phyloP scores from a whole-genome alignment of 306 rosid species.

The Boehmeria nivea region DNA sequence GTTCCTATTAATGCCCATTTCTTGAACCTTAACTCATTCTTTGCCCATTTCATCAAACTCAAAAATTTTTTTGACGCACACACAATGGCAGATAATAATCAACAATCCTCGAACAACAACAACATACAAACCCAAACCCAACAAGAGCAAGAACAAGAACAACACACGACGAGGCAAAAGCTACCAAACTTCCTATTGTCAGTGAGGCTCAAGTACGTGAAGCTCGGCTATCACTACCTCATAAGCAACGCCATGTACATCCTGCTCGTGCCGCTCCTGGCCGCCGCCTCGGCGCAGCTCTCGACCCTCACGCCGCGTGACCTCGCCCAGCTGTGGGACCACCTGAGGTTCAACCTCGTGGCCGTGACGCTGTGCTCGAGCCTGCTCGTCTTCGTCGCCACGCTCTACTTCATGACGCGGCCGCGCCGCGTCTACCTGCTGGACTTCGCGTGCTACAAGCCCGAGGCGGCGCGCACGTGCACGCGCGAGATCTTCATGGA shows the following conservation, averaged over 20 bases:
- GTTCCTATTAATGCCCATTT: not conserved
- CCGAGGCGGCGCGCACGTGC: slow-evolving; percentile 38
- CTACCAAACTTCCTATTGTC: slow-evolving; percentile 75
- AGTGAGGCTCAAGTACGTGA: slow-evolving; percentile 70
- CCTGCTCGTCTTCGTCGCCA: slow-evolving; percentile 49
- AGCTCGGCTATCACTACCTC: slow-evolving; percentile 78
- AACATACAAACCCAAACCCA: slow-evolving; percentile 9
- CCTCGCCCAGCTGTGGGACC: slow-evolving; percentile 39
- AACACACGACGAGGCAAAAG: not conserved
- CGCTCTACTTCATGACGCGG: slow-evolving; percentile 73
- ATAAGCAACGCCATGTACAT: slow-evolving; percentile 84
- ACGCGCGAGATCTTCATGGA: slow-evolving; percentile 43
- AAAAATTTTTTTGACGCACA: not conserved
- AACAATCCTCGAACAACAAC: not conserved
- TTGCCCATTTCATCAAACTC: not conserved
- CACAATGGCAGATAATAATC: not conserved
- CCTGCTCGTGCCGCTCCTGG: slow-evolving; percentile 47
- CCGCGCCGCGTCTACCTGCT: slow-evolving; percentile 57
- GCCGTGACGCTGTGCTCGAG: slow-evolving; percentile 38
- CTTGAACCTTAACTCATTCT: not conserved
- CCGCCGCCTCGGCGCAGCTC: slow-evolving; percentile 42
- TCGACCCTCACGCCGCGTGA: slow-evolving; percentile 38
- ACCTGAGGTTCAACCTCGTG: slow-evolving; percentile 50
- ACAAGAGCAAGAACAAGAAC: not conserved
- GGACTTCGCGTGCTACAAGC: slow-evolving; percentile 74